Evolutionary conservation across 1,284 basidiomycete species (phyloP).

Genomic region (Cryptococcus hybrid): DNA sequence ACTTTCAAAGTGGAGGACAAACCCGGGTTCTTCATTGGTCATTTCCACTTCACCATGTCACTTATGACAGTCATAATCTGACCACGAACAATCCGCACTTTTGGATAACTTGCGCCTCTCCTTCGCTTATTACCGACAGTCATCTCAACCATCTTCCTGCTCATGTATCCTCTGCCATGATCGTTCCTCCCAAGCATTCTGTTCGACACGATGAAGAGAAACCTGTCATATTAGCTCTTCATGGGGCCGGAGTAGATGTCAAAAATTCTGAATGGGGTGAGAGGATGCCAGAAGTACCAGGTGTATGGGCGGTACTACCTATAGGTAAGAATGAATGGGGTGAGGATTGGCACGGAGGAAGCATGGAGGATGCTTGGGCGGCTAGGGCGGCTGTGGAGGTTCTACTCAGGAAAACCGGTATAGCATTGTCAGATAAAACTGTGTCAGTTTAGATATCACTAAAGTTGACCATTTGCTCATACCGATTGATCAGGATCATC

Average conservation of each 20-base stretch:
- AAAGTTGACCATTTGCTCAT: background rate
- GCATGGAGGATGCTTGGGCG: constrained; percentile 39
- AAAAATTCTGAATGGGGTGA: constrained; percentile 4
- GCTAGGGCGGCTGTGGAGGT: constrained; percentile 28
- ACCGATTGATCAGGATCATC: constrained; percentile 51
- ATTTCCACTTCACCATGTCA: background rate
- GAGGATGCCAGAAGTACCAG: constrained; percentile 22
- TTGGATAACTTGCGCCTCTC: constrained; percentile 29
- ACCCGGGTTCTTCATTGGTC: too few species aligned
- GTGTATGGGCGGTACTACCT: constrained; percentile 40
- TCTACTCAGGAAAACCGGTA: constrained; percentile 9
- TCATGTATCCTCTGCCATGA: constrained; percentile 27
- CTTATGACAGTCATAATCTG: background rate
- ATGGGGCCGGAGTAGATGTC: constrained; percentile 47
- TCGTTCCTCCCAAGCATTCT: constrained; percentile 22
- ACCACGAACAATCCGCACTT: constrained; percentile 3
- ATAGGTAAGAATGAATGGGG: constrained; percentile 49
- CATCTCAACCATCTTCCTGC: constrained; percentile 14
- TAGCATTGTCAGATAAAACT: constrained; percentile 20
- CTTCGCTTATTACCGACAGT: background rate
- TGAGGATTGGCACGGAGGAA: constrained; percentile 49
- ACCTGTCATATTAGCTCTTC: constrained; percentile 40
- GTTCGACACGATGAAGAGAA: background rate
- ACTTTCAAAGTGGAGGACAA: background rate
- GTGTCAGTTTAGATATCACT: constrained; percentile 9